phyloP scores from a whole-genome alignment of 352 stramenopile species.

The Phytophthora niederhauseri region DNA sequence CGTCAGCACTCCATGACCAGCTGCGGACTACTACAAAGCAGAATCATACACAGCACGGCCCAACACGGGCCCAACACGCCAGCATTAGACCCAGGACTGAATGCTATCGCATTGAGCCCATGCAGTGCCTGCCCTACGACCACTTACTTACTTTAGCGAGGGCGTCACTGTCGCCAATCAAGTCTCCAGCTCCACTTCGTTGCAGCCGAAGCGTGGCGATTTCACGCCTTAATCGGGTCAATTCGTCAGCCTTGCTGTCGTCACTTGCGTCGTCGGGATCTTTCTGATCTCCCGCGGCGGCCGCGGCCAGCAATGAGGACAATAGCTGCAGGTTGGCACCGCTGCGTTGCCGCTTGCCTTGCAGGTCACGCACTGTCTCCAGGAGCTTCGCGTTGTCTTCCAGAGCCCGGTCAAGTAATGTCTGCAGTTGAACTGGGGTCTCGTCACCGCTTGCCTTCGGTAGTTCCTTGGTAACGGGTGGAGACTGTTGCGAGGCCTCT shows the following conservation, averaged over 20 bases:
- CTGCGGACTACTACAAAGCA: slow-evolving; percentile 42
- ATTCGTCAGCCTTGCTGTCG: slow-evolving; percentile 44
- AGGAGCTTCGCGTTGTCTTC: slow-evolving; percentile 67
- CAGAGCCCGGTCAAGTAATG: slow-evolving; percentile 53
- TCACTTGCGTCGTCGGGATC: slow-evolving; percentile 18
- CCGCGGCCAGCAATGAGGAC: slow-evolving; percentile 32
- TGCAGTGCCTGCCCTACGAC: slow-evolving; percentile 31
- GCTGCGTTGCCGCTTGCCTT: slow-evolving; percentile 57
- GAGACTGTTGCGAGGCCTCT: slow-evolving; percentile 7
- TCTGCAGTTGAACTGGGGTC: slow-evolving; percentile 44
- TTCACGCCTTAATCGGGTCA: slow-evolving; percentile 48
- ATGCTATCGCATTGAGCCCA: slow-evolving; percentile 39
- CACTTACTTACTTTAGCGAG: slow-evolving; percentile 49
- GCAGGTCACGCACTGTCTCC: slow-evolving; percentile 63
- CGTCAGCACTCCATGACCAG: slow-evolving; percentile 46
- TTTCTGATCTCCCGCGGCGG: slow-evolving; percentile 20
- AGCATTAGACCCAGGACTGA: slow-evolving; percentile 35
- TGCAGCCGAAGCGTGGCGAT: slow-evolving; percentile 38
- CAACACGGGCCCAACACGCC: slow-evolving; percentile 37
- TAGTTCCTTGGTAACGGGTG: background rate
- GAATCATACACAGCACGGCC: slow-evolving; percentile 36
- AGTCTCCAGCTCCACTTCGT: slow-evolving; percentile 22
- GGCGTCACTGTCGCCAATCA: slow-evolving; percentile 32
- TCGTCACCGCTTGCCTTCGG: slow-evolving; percentile 7
- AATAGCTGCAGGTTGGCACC: slow-evolving; percentile 43